Base-by-base conservation (phyloP, 2,329 filamentous ascomycete species). In the Clarireedia monteithiana region DNA sequence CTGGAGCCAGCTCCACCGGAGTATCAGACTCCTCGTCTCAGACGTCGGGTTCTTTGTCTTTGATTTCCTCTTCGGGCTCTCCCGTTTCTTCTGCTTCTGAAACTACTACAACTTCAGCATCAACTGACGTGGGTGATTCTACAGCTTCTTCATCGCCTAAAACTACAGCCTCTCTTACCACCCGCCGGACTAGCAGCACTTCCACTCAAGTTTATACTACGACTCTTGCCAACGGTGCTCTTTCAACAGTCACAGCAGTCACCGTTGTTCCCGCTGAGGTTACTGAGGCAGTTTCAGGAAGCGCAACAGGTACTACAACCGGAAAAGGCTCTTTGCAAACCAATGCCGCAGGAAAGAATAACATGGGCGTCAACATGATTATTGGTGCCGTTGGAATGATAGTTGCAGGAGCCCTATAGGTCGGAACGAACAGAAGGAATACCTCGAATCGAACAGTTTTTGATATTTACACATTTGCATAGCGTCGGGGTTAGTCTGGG, bases 221-320 rank as follows among this genome's bases (percentile, higher is more conserved):
- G 4, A 68, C 65, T 2, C 36, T 63, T 6, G 50, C 63, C 7
- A 60, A 63, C 48, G 66, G 66, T n/a, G 57, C 55, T 1, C 53
- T 60, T 12, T 60, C 56, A 15, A 66, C 63, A 5, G 58, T 66
- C 12, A 68, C 65, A 23, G 50, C 49, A 9, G 17, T 63, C 20
- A 67, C 64, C 1, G 55, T 68, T 23, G 61, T 67, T 5, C 62
- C 64, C n/a, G 64, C 62, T 34, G 53, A 51, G 15, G 57, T 62
- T 44, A 60, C 57, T 6, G 60, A 61, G 15, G 48, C 57, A 27
- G 59, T 59, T 3, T 57, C 48, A 4, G 49, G 10, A 23, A 47
- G 47, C 3, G 48, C 55, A 9, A 20, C 47, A 1, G 34, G 56
- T 9, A 62, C 51, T 7, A 60, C 58, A 9, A 62, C 53, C 24